Evolutionary conservation across 495 filamentous ascomycete species (phyloP).

Genomic region (Pseudotulostoma volvatum): DNA sequence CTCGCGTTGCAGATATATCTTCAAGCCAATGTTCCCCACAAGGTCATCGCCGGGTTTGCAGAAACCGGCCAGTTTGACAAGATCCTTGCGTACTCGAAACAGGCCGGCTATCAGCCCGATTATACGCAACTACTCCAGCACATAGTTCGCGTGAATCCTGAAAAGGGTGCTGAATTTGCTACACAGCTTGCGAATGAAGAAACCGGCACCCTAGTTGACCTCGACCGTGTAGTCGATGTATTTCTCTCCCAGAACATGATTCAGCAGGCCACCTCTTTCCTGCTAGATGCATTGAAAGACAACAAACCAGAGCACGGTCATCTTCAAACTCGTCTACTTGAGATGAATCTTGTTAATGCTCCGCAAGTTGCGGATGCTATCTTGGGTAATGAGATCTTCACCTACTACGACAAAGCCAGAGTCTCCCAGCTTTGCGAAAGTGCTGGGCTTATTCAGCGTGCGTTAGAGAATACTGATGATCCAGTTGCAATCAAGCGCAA

Average conservation of each 20-base stretch:
- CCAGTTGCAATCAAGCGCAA: conserved; percentile 80
- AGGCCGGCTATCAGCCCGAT: conserved; percentile 75
- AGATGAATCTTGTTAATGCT: conserved; percentile 95
- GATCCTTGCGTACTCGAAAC: conserved; percentile 78
- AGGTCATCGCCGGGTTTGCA: conserved; percentile 85
- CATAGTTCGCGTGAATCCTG: conserved; percentile 80
- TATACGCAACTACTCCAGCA: conserved; percentile 81
- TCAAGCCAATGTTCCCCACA: conserved; percentile 70
- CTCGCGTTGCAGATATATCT: conserved; percentile 78
- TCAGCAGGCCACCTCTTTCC: conserved; percentile 91
- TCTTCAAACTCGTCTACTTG: conserved; percentile 82
- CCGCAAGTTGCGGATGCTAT: conserved; percentile 97
- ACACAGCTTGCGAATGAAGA: conserved; percentile 72
- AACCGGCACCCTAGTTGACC: conserved; percentile 68
- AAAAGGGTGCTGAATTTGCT: conserved; percentile 91
- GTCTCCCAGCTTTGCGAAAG: conserved; percentile 86
- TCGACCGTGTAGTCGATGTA: conserved; percentile 90
- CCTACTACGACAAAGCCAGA: conserved; percentile 76
- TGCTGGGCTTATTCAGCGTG: conserved; percentile 70
- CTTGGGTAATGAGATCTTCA: conserved; percentile 93
- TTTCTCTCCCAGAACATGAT: conserved; percentile 97
- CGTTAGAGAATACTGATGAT: conserved; percentile 88
- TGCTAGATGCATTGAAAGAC: conserved; percentile 83
- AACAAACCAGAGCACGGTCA: conserved; percentile 89
- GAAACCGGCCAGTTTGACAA: conserved; percentile 93